phyloP scores from a whole-genome alignment of 2,329 filamentous ascomycete species.

The Cercospora beticola region DNA sequence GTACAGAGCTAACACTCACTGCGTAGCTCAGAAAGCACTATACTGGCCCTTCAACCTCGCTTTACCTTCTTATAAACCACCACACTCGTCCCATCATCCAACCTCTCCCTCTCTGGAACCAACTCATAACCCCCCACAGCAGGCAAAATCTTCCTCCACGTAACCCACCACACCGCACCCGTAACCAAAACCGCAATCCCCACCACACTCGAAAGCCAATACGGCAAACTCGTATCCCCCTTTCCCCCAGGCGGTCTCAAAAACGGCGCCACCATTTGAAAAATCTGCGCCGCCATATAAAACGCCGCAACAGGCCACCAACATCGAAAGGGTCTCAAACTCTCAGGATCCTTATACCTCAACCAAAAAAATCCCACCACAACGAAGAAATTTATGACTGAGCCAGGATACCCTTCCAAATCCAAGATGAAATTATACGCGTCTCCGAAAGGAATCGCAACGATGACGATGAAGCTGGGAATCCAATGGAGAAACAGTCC shows the following conservation, averaged over 20 bases:
- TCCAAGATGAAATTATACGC: constrained; percentile 67
- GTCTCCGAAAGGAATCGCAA: constrained; percentile 61
- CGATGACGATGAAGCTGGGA: constrained; percentile 60
- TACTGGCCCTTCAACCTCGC: not conserved
- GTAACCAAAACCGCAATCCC: constrained; percentile 40
- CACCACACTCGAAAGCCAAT: constrained; percentile 47
- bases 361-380: constrained; percentile 61
- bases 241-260: constrained; percentile 44
- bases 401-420: constrained; percentile 66
- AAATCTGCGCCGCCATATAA: constrained; percentile 41
- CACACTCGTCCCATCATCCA: constrained; percentile 6
- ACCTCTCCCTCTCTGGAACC: constrained; percentile 3
- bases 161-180: constrained; percentile 14
- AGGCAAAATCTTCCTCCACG: constrained; percentile 12
- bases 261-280: constrained; percentile 47
- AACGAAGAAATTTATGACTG: constrained; percentile 60
- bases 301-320: constrained; percentile 60
- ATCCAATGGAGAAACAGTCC: constrained; percentile 59
- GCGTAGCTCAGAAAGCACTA: not conserved
- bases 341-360: constrained; percentile 57
- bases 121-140: constrained; percentile 2
- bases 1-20: too few species aligned
- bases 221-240: constrained; percentile 45
- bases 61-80: constrained; percentile 10
- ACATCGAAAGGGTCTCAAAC: constrained; percentile 63